Base-by-base conservation (phyloP, 768 basidiomycete species). In the Boletellus ananiceps region DNA sequence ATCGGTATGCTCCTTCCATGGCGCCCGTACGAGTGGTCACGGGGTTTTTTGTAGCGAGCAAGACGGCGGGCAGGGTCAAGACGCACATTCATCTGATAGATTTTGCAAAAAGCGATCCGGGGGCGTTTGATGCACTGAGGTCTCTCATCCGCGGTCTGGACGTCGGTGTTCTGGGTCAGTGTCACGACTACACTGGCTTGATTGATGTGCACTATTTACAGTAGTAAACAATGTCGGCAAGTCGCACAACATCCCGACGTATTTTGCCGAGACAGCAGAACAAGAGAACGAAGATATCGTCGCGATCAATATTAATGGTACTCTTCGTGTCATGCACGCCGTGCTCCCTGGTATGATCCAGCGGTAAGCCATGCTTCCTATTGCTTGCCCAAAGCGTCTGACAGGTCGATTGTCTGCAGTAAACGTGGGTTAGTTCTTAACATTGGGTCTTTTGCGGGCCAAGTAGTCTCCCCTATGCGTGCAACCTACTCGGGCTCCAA, bases 201-300 rank as follows among this genome's bases (percentile, higher is more conserved):
- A 16, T 15, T 46, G 13, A 46, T 8, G 19, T 11, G 2, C 15
- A 2, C 29, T 6, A 2, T 16, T 14, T 1, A 23, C 12, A 14
- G 32, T 56, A 94, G 93, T 99, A n/a, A 98, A 99, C 74, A 97
- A 96, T 58, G 96, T 94, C 56, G 96, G 96, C 44, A 86, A 84
- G 66, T 94, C 92, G 1, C 90, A 95, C 64, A 65, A 77, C 16
- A 86, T 91, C 76, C 95, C 95, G 1, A 80, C 77, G n/a, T n/a
- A 93, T 64, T 88, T 95, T 59, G 76, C 79, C 48, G 91, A 96
- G 47, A 86, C 84, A 1, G 72, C 80, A 0, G 70, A 74, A 41
- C 75, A 83, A 50, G 95, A 96, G 67, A 82, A 92, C 43, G 73
- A 77, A n/a, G 83, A 84, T 55, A 96, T 98, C 56, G 72, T 96